These are phyloP conservation scores for Pseudonitzschia multiseries DNA, from an alignment of 108 stramenopile species.

Conservation along the genomic window DNA sequence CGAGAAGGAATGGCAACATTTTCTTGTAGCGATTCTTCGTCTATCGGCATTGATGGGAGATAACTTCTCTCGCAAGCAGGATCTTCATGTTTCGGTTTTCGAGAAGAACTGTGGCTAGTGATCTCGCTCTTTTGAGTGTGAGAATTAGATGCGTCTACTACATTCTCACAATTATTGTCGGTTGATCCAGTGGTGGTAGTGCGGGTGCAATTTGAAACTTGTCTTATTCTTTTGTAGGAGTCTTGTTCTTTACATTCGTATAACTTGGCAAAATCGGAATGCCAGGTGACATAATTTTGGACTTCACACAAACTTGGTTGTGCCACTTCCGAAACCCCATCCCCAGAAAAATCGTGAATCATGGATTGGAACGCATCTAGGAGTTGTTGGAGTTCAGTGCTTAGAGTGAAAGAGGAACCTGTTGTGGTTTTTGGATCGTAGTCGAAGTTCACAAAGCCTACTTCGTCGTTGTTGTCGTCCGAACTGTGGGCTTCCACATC, in stretches of 20 bases:
- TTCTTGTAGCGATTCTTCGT: not conserved
- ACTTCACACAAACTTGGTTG: constrained; percentile 19
- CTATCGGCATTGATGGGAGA: not conserved
- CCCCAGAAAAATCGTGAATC: constrained; percentile 30
- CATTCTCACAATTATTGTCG: not conserved
- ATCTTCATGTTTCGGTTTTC: not conserved
- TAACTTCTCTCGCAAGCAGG: not conserved
- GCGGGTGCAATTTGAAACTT: not conserved
- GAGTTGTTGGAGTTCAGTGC: constrained; percentile 48
- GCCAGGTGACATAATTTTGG: constrained; percentile 32
- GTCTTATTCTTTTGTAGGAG: not conserved
- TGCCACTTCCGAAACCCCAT: constrained; percentile 32
- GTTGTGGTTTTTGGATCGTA: constrained; percentile 1
- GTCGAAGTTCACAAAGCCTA: constrained; percentile 1
- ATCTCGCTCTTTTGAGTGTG: not conserved
- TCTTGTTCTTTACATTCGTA: constrained; percentile 24
- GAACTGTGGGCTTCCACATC: not conserved
- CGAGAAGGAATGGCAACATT: not conserved
- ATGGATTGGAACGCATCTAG: constrained; percentile 38
- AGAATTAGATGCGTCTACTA: not conserved
- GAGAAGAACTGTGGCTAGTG: not conserved
- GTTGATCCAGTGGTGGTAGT: not conserved
- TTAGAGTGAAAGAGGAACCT: constrained; percentile 32
- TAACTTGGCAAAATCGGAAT: constrained; percentile 42
- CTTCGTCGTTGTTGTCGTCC: not conserved